A percentile compares a stretch with the other conserved stretches of the same genome.
Conservation (phyloP, 805 yeast species). For the Tetrapisispora namnaoensis region DNA sequence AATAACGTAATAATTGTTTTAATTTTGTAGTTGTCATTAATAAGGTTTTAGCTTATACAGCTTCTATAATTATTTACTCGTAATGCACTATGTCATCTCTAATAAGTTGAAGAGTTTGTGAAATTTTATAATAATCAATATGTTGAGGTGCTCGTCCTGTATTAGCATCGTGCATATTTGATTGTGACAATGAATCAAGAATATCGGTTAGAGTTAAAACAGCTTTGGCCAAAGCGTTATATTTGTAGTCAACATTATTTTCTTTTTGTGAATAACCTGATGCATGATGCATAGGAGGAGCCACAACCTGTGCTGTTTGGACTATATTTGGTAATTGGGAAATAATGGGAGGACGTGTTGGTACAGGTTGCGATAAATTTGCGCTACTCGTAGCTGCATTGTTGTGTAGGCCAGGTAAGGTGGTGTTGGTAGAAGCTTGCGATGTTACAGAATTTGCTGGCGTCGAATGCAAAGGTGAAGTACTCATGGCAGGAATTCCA, state of each 20-base stretch:
- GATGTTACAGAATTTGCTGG: not conserved
- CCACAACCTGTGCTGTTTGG: not conserved
- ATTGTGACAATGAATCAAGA: not conserved
- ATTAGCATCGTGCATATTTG: not conserved
- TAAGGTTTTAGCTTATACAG: not conserved
- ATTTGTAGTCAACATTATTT: not conserved
- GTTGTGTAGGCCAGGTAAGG: not conserved
- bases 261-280: not conserved
- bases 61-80: conserved; percentile 1
- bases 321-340: not conserved
- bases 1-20: not conserved
- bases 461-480: not conserved
- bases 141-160: conserved; percentile 1
- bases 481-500: not conserved
- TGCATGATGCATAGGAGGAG: not conserved
- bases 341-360: conserved; percentile 1
- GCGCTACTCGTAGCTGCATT: not conserved
- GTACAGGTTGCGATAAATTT: conserved; percentile 2
- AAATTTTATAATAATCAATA: conserved; percentile 1
- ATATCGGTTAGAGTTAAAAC: conserved; percentile 4
- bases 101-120: conserved; percentile 3
- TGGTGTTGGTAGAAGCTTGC: not conserved
- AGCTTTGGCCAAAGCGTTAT: conserved; percentile 1
- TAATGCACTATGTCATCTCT: conserved; percentile 2
- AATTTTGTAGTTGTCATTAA: not conserved